Evolutionary conservation across 371 early-diverging fungal species (phyloP), one percentile per base, ranked within the genome.

Genomic region (Mucor piriformis): DNA sequence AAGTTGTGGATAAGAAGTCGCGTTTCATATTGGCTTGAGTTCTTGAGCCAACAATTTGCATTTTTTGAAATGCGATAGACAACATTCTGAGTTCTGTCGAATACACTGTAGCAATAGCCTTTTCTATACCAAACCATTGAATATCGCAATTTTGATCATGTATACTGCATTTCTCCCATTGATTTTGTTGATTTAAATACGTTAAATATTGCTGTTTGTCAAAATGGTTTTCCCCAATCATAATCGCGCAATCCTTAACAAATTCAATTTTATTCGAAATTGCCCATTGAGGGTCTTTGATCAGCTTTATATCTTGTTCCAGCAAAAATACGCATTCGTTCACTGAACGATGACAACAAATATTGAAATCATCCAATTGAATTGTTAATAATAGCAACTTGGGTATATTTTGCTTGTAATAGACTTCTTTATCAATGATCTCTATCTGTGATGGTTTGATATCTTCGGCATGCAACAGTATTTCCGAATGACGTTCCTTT

Each of bases 391-490:
- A 23, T 18, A 47, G 47, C 3, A 35, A 16, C n/a, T 44, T 27
- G 29, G 29, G 29, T 27, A 37, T 53, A 16, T 53, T 54, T 21
- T 47, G 44, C 32, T 24, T 37, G 38, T 59, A 59, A 18, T 23
- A 18, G 5, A 59, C 18, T 25, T 20, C 18, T 24, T 35, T 44
- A 13, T 52, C 35, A 8, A 35, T 10, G 7, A 27, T 15, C 21
- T 47, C 43, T 3, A 53, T 47, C 12, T 29, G 51, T 20, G 53
- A 20, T 3, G 43, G 40, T 7, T 79, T 61, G 15, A 81, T 63
- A 59, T 81, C 77, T 15, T 74, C 62, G 11, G 74, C 58, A n/a
- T 56, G 54, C 21, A 81, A 35, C 4, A 75, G 49, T 1, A 81
- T 67, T 47, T 81, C 82, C 27, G 59, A 52, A 40, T 51, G 57